Conservation (phyloP, 495 filamentous ascomycete species). For the Platismatia glauca region DNA sequence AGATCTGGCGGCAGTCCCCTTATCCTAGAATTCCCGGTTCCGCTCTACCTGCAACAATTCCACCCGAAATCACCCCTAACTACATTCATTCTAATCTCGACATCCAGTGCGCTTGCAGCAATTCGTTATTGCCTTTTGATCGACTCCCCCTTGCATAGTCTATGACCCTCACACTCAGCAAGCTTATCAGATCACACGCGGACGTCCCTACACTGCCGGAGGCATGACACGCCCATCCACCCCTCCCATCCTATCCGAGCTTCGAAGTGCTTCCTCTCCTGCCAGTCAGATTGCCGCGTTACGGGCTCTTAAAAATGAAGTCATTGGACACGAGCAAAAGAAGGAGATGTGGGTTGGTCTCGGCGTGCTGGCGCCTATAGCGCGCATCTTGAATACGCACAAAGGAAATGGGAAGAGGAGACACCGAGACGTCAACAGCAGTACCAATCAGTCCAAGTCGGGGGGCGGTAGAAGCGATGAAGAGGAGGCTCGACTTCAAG, state of each 20-base stretch:
- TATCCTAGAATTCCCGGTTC: neutral
- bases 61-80: neutral
- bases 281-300: slow-evolving; percentile 57
- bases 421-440: slow-evolving; percentile 32
- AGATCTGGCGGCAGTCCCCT: neutral
- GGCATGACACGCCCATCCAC: slow-evolving; percentile 40
- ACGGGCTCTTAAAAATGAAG: slow-evolving; percentile 71
- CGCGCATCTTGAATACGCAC: slow-evolving; percentile 45
- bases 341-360: slow-evolving; percentile 66
- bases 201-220: slow-evolving; percentile 3
- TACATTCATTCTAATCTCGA: neutral
- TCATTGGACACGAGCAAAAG: slow-evolving; percentile 78
- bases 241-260: slow-evolving; percentile 51
- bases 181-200: slow-evolving; percentile 21
- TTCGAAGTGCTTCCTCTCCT: slow-evolving; percentile 50
- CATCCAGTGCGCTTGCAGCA: slow-evolving; percentile 6
- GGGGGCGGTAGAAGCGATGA: slow-evolving; percentile 36
- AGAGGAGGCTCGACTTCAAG: slow-evolving; percentile 64
- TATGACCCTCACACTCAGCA: slow-evolving; percentile 15
- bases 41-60: neutral
- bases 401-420: slow-evolving; percentile 33
- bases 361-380: slow-evolving; percentile 62
- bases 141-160: slow-evolving; percentile 8
- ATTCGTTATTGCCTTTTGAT: slow-evolving; percentile 10
- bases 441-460: slow-evolving; percentile 19